Percentiles rank a stretch among this genome's conserved stretches.
phyloP scores from a whole-genome alignment of 768 basidiomycete genomes.

The Boletus subparvulus region DNA sequence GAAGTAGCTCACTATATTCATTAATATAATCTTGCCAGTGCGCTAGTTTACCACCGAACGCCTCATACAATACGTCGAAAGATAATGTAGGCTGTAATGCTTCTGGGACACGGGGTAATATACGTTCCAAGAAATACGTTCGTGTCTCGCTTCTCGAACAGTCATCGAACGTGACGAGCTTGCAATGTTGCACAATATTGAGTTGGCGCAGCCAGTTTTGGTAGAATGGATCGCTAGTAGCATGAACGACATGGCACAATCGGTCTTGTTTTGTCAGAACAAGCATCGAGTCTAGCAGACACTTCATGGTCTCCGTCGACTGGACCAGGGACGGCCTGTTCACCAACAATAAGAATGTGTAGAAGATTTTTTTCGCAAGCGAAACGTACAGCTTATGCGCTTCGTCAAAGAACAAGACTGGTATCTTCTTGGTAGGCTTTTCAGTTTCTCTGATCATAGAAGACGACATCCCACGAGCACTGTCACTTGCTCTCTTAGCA shows the following conservation, averaged over 20 bases:
- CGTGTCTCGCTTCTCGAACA: constrained; percentile 71
- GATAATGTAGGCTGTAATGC: constrained; percentile 50
- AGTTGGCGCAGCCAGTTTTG: constrained; percentile 80
- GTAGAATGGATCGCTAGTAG: constrained; percentile 82
- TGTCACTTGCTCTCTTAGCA: constrained; percentile 24
- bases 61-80: constrained; percentile 74
- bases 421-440: constrained; percentile 61
- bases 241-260: constrained; percentile 80
- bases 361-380: not conserved
- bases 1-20: constrained; percentile 53
- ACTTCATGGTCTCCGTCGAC: constrained; percentile 80
- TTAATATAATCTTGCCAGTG: constrained; percentile 82
- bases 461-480: constrained; percentile 35
- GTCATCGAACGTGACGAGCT: constrained; percentile 81
- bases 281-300: constrained; percentile 79
- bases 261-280: constrained; percentile 86
- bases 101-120: constrained; percentile 72
- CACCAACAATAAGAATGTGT: constrained; percentile 1
- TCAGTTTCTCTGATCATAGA: constrained; percentile 32
- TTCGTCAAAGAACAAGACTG: constrained; percentile 83
- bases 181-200: constrained; percentile 82
- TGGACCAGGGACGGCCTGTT: constrained; percentile 70
- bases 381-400: constrained; percentile 71
- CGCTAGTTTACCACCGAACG: constrained; percentile 81
- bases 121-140: constrained; percentile 59